These are phyloP conservation scores for Kuraishia hungarica DNA, from an alignment of 805 yeast genomes.

Conservation along the genomic window DNA sequence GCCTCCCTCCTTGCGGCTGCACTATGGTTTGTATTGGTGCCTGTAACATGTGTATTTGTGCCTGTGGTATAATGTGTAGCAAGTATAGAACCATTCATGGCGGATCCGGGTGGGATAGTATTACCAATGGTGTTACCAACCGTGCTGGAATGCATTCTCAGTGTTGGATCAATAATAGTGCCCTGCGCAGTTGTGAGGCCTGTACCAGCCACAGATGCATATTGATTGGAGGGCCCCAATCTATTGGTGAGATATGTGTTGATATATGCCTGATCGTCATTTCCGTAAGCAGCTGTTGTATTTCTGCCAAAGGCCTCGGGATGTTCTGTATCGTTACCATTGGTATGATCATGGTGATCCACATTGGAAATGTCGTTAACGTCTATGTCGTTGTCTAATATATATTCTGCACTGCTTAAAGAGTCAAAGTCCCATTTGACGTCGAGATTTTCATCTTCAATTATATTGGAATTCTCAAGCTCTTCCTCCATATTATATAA, in stretches of 20 bases:
- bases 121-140: background rate
- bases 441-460: constrained; percentile 20
- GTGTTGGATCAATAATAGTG: background rate
- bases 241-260: background rate
- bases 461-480: constrained; percentile 1
- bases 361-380: constrained; percentile 10
- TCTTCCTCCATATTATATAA: constrained; percentile 15
- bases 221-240: background rate
- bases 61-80: background rate
- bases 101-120: background rate
- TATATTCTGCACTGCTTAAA: constrained; percentile 62
- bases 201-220: background rate
- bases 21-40: constrained; percentile 3
- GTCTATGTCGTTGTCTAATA: constrained; percentile 60
- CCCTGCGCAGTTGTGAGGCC: background rate
- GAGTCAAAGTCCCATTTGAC: constrained; percentile 91
- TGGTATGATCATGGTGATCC: constrained; percentile 6
- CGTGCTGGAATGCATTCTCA: background rate
- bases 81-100: background rate
- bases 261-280: background rate
- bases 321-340: constrained; percentile 2
- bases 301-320: background rate
- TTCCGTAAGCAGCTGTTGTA: background rate
- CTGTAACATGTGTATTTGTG: background rate
- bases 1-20: constrained; percentile 33